phyloP scores from a whole-genome alignment of 495 filamentous ascomycete genomes.

The Neurospora sp. region DNA sequence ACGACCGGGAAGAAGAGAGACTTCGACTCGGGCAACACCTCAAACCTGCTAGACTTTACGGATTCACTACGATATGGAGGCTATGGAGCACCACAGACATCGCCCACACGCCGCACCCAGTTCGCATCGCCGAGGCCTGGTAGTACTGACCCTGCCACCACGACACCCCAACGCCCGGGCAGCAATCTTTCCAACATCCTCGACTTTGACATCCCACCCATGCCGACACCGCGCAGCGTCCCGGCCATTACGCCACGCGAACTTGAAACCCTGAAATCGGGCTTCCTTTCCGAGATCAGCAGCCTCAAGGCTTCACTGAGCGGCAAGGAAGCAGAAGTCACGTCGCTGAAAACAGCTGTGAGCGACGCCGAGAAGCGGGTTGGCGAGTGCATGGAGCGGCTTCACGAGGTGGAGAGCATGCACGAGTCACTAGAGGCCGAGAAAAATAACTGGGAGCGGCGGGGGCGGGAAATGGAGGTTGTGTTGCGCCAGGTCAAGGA shows the following conservation, averaged over 20 bases:
- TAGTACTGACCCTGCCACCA: conserved; percentile 2
- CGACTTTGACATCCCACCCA: conserved; percentile 86
- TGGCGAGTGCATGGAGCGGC: conserved; percentile 68
- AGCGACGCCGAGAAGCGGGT: conserved; percentile 85
- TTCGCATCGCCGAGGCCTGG: conserved; percentile 12
- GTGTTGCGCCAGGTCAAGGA: conserved; percentile 69
- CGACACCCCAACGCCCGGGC: conserved; percentile 25
- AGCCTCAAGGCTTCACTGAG: conserved; percentile 79
- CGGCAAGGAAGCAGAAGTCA: conserved; percentile 84
- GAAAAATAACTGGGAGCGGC: conserved; percentile 70
- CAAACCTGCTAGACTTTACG: conserved; percentile 82
- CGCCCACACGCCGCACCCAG: conserved; percentile 17
- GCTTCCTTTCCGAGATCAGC: conserved; percentile 80
- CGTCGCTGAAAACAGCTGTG: conserved; percentile 73
- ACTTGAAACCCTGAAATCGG: conserved; percentile 81
- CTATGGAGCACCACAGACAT: conserved; percentile 16
- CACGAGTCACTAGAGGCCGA: conserved; percentile 67
- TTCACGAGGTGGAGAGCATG: conserved; percentile 59
- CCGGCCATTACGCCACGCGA: conserved; percentile 87
- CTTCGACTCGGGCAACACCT: conserved; percentile 42
- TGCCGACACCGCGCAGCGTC: conserved; percentile 82
- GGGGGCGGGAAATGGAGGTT: conserved; percentile 73
- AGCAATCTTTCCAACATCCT: conserved; percentile 50
- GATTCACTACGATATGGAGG: conserved; percentile 53
- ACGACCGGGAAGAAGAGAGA: conserved; percentile 8